These are phyloP conservation scores for Solanum medicagineum DNA, from an alignment of 257 asterid genomes.

Conservation along the genomic window DNA sequence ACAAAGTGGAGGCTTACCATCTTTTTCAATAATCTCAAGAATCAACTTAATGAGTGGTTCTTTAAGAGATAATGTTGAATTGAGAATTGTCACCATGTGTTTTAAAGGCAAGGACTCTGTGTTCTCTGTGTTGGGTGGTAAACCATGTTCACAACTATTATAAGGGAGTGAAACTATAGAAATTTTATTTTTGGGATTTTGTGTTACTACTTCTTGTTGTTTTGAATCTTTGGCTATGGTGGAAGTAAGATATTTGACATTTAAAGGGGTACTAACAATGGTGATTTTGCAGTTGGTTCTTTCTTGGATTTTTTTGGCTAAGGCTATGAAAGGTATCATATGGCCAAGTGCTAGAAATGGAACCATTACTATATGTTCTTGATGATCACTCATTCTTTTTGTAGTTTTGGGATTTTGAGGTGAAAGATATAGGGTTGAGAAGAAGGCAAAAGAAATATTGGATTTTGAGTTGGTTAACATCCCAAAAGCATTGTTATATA, in stretches of 20 bases:
- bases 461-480: neutral
- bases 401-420: neutral
- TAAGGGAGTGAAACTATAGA: conserved; percentile 41
- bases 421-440: neutral
- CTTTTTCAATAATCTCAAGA: conserved; percentile 7
- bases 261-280: conserved; percentile 51
- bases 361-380: conserved; percentile 42
- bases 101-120: conserved; percentile 48
- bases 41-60: conserved; percentile 25
- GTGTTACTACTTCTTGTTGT: neutral
- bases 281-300: conserved; percentile 31
- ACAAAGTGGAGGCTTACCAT: conserved; percentile 64
- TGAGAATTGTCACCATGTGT: conserved; percentile 25
- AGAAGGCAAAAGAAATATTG: neutral
- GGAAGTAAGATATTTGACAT: conserved; percentile 35
- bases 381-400: neutral
- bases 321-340: conserved; percentile 48
- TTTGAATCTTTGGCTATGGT: conserved; percentile 13
- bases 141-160: conserved; percentile 35
- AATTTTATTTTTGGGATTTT: conserved; percentile 5
- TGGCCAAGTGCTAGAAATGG: conserved; percentile 69
- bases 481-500: neutral
- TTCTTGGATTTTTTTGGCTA: conserved; percentile 30
- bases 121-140: conserved; percentile 72
- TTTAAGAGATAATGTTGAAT: conserved; percentile 37